Evolutionary conservation across 208 protist genomes (phyloP), one percentile per base, ranked within the genome.

Genomic region (Balamuthia mandrillaris): DNA sequence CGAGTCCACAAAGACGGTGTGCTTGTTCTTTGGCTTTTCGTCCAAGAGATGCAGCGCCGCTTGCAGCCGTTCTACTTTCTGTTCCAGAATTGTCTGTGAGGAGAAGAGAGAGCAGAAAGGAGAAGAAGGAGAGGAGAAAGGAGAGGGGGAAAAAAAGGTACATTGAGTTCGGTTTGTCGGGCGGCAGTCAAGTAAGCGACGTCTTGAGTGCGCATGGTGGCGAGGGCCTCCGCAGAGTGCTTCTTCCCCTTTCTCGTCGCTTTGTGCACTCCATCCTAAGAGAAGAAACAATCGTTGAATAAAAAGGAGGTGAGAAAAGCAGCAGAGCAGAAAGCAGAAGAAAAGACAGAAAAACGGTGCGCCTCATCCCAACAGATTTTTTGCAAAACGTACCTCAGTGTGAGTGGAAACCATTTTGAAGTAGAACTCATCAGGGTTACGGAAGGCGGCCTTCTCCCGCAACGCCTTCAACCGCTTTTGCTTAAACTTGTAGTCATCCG

Each of bases 391-490:
- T 37, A 87, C 81, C 68, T 82, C 60, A 3, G 65, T 89, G 24
- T 58, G 10, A 0, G 66, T 52, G n/a, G 21, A 24, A 10, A 77
- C 31, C 90, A 92, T 92, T 9, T 47, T 37, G 41, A 85, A 87
- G 54, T 92, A 92, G 70, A 91, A 92, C 84, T 92, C 90, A 77
- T 92, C 90, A 6, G 85, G 88, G 75, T 92, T 92, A 1, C 78
- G 7, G 44, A 81, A 66, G 1, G 84, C 74, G 3, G 90, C 90
- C 70, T 92, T 92, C 37, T 91, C 74, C 4, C 56, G 49, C 24
- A 92, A 44, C 5, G 6, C 14, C 33, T 86, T 7, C 7, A 92
- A 41, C n/a, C 63, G 68, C 21, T 60, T 44, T 60, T 92, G 51
- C 68, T 94, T 94, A 21, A 14, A 51, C 75, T 94, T 66, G 81